phyloP scores from a whole-genome alignment of 768 basidiomycete genomes.

The Boletus patriciae region DNA sequence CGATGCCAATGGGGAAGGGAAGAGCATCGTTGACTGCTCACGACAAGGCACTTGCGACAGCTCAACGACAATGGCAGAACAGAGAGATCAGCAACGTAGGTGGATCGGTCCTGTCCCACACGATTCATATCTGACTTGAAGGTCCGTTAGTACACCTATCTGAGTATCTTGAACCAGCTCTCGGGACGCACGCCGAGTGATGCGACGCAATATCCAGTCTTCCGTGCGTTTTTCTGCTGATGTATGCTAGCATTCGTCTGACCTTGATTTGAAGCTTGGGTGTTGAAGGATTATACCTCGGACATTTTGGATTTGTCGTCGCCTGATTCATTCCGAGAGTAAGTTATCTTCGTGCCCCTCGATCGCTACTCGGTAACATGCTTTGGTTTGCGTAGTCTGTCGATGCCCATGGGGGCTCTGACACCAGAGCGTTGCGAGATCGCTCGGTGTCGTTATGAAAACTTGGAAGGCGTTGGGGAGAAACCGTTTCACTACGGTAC shows the following conservation, averaged over 20 bases:
- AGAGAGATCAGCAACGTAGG: slow-evolving; percentile 89
- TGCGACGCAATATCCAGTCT: slow-evolving; percentile 92
- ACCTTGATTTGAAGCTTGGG: slow-evolving; percentile 65
- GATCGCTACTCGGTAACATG: not conserved
- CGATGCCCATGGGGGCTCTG: slow-evolving; percentile 88
- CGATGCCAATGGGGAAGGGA: slow-evolving; percentile 22
- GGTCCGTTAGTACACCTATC: slow-evolving; percentile 70
- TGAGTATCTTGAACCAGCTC: slow-evolving; percentile 86
- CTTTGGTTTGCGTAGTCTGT: slow-evolving; percentile 49
- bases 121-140: not conserved
- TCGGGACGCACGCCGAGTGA: slow-evolving; percentile 93
- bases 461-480: slow-evolving; percentile 77
- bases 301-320: slow-evolving; percentile 61
- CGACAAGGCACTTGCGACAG: slow-evolving; percentile 56
- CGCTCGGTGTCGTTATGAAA: slow-evolving; percentile 71
- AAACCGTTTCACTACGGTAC: slow-evolving; percentile 92
- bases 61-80: slow-evolving; percentile 83
- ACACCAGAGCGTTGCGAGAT: slow-evolving; percentile 72
- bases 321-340: slow-evolving; percentile 73
- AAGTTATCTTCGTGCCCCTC: slow-evolving; percentile 25
- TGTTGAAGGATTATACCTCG: slow-evolving; percentile 82
- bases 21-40: slow-evolving; percentile 7
- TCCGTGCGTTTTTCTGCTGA: slow-evolving; percentile 51
- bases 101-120: not conserved
- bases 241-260: not conserved